These are phyloP conservation scores for Lactarius hatsudake DNA, from an alignment of 768 basidiomycete genomes.

Conservation along the genomic window DNA sequence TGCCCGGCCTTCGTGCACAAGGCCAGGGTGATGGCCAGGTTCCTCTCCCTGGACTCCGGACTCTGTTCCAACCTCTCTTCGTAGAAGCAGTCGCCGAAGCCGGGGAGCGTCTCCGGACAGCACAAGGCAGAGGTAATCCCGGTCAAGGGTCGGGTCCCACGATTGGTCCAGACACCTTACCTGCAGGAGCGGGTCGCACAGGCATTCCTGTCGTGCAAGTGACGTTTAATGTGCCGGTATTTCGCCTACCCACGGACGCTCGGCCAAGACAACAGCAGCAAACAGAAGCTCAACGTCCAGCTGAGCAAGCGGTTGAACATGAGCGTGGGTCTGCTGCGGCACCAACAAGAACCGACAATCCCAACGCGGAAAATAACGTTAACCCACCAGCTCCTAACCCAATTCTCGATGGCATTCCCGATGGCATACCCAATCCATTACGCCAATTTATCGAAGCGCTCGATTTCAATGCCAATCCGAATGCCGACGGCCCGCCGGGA, in stretches of 20 bases:
- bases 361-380: background rate
- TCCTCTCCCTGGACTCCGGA: conserved; percentile 25
- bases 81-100: conserved; percentile 22
- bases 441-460: conserved; percentile 18
- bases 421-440: conserved; percentile 4
- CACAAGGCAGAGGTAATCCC: conserved; percentile 7
- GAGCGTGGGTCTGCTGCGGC: background rate
- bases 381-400: conserved; percentile 13
- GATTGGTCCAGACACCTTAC: background rate
- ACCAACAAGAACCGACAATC: background rate
- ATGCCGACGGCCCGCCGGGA: conserved; percentile 7
- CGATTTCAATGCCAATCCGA: conserved; percentile 7
- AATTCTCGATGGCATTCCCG: background rate
- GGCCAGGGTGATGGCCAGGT: conserved; percentile 23
- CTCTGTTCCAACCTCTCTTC: conserved; percentile 23
- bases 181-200: background rate
- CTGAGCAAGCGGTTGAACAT: background rate
- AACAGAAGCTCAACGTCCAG: background rate
- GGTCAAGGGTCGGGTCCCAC: conserved; percentile 12
- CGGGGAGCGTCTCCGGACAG: conserved; percentile 14
- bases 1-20: conserved; percentile 23
- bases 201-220: conserved; percentile 19
- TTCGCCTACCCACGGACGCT: conserved; percentile 15
- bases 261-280: conserved; percentile 11
- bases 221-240: conserved; percentile 19